Evolutionary conservation across 495 filamentous ascomycete genomes (phyloP), one percentile per base, ranked within the genome.

Genomic region (Cercophora samala): DNA sequence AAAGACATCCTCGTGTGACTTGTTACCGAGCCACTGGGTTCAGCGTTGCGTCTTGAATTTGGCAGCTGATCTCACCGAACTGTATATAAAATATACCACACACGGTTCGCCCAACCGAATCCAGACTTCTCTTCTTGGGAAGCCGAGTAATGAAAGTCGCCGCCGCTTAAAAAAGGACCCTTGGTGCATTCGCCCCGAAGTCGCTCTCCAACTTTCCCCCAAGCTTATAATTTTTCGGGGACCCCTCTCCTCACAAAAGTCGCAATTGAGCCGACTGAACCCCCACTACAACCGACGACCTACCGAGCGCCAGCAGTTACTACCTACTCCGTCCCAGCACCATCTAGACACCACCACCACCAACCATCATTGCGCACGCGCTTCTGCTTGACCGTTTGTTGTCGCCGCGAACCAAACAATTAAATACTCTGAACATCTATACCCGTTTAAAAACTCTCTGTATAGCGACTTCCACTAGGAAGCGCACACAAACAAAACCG

Each of bases 101-200:
- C n/a, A n/a, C 26, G 3, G 26, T 29, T n/a, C n/a, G n/a, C 26
- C 8, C 26, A 8, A 5, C 26, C 26, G 4, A 29, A 29, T 29
- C 26, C 26, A 29, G 26, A 29, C 26, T 6, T 8, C 4, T 29
- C 26, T n/a, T 32, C 15, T 46, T 11, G 11, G 37, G 26, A 29
- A 29, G 37, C 37, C 37, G 37, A 46, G 37, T 46, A 46, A 46
- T 46, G 37, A 46, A 46, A 18, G 37, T 46, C 37, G 37, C 37
- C 37, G 37, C 37, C 37, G 37, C 37, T 56, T 21, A 18, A 3
- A 56, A 56, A 21, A 56, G 11, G 53, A 56, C 53, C 53, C 53
- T 56, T 21, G n/a, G n/a, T 56, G 53, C 53, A 56, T 56, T 21
- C 53, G 8, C 22, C n/a, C 53, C 53, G 53, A 56, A 56, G 53